Base-by-base conservation (phyloP, 1,139 yeast genomes). In the Saccharomyces hybrid region DNA sequence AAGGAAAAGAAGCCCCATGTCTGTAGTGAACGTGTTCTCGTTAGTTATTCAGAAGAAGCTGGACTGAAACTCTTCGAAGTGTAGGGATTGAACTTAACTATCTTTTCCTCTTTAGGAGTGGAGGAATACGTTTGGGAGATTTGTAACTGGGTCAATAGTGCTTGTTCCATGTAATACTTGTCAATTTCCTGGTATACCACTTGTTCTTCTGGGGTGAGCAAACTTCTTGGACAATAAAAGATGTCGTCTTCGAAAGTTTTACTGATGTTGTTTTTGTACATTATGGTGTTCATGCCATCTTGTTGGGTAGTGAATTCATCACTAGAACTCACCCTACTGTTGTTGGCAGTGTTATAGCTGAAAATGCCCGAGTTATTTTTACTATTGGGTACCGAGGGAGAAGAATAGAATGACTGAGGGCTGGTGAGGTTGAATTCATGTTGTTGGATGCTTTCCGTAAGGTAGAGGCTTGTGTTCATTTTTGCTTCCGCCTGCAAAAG, bases 31-130 rank as follows among this genome's bases (percentile, higher is more conserved):
- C n/a, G 27, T n/a, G 55, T 49, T 49, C 9, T 55, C 47, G 50
- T 52, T 14, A 8, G 20, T 14, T 34, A 34, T 34, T 34, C 42
- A 34, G 42, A 34, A 9, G 42, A 34, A 42, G 61, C 52, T 20
- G 67, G 68, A 51, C 62, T 65, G 53, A 61, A 62, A 57, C 66
- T 62, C 54, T 62, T 80, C 28, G 81, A 78, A 57, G 63, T 62
- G 52, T 61, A 63, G 25, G 69, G 66, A 54, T 64, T 62, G 51
- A 64, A 63, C 52, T 62, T 62, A 16, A 58, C 55, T 41, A 5
- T 34, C 20, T 11, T 25, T 23, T 34, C 50, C n/a, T 42, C 34
- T 3, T 47, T 42, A 53, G 54, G 44, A 52, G 50, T 46, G 52
- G 55, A 31, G 42, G 32, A 34, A 34, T 14, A 61, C 27, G 47